These are phyloP conservation scores for Ceratobasidium sp. DNA, from an alignment of 1,284 basidiomycete genomes.

Conservation along the genomic window DNA sequence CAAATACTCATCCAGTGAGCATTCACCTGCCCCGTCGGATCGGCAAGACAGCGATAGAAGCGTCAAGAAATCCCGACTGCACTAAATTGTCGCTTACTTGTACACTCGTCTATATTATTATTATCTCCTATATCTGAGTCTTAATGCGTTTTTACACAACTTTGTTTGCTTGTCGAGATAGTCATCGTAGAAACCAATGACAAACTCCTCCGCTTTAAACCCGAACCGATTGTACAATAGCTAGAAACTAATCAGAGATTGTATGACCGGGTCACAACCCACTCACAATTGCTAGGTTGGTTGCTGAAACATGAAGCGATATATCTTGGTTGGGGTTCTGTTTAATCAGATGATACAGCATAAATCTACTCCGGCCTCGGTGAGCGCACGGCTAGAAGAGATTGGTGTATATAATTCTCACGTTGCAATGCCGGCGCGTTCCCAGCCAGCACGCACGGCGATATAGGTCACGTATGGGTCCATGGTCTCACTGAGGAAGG, in stretches of 20 bases:
- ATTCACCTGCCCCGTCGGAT: conserved; percentile 5
- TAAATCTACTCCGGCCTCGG: conserved; percentile 58
- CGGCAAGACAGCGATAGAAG: conserved; percentile 25
- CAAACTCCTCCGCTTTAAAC: conserved; percentile 82
- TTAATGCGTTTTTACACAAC: conserved; percentile 77
- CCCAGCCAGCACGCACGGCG: conserved; percentile 76
- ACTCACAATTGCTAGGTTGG: conserved; percentile 76
- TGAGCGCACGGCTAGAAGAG: conserved; percentile 2
- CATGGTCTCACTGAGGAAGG: conserved; percentile 71
- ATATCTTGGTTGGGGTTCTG: conserved; percentile 75
- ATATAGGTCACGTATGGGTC: conserved; percentile 79
- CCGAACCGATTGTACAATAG: conserved; percentile 80
- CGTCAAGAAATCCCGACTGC: conserved; percentile 18
- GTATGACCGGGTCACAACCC: neutral
- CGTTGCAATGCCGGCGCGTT: conserved; percentile 76
- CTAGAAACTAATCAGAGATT: conserved; percentile 52
- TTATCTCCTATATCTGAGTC: conserved; percentile 58
- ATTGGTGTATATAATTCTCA: conserved; percentile 49
- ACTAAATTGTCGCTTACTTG: neutral
- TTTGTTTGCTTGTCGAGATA: conserved; percentile 70
- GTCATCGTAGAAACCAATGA: conserved; percentile 76
- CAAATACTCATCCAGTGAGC: conserved; percentile 15
- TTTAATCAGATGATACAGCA: conserved; percentile 74
- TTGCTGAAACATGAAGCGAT: conserved; percentile 77
- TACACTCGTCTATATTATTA: conserved; percentile 26